Conservation (phyloP, 2,329 filamentous ascomycete species). For the Atkinsonella texensis region DNA sequence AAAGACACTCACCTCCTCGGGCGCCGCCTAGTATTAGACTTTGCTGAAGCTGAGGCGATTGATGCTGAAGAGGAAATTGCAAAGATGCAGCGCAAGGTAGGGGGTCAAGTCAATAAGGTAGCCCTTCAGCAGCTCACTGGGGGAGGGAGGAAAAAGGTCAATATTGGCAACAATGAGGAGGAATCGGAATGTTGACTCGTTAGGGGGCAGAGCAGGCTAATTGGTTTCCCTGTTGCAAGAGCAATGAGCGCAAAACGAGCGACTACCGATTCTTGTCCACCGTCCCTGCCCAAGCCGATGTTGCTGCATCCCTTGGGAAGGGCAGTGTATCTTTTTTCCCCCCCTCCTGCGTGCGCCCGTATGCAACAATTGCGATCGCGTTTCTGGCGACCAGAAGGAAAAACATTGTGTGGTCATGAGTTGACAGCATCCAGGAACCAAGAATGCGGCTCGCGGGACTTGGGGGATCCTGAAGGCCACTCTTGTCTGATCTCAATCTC, state of each 20-base stretch:
- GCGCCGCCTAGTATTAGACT: conserved; percentile 79
- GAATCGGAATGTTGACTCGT: conserved; percentile 29
- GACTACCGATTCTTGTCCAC: conserved; percentile 1
- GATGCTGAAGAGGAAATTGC: conserved; percentile 94
- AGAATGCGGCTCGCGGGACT: conserved; percentile 17
- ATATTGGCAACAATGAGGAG: conserved; percentile 61
- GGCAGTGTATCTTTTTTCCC: conserved; percentile 1
- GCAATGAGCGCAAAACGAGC: neutral
- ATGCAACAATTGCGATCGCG: neutral
- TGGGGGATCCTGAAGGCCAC: conserved; percentile 12
- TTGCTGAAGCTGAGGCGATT: conserved; percentile 74
- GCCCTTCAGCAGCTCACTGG: conserved; percentile 80
- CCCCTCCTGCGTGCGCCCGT: neutral
- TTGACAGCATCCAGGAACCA: conserved; percentile 12
- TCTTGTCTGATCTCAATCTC: conserved; percentile 29
- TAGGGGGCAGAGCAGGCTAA: conserved; percentile 11
- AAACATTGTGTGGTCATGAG: conserved; percentile 6
- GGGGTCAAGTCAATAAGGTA: conserved; percentile 80
- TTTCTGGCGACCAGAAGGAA: conserved; percentile 1
- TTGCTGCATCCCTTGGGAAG: conserved; percentile 10
- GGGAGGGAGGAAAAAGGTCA: conserved; percentile 77
- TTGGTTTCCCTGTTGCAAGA: conserved; percentile 5
- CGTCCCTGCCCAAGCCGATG: conserved; percentile 1
- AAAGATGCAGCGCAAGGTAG: conserved; percentile 94
- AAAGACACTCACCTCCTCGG: conserved; percentile 89